phyloP scores from a whole-genome alignment of 192 early-diverging fungal species.

The Coemansia interrupta region DNA sequence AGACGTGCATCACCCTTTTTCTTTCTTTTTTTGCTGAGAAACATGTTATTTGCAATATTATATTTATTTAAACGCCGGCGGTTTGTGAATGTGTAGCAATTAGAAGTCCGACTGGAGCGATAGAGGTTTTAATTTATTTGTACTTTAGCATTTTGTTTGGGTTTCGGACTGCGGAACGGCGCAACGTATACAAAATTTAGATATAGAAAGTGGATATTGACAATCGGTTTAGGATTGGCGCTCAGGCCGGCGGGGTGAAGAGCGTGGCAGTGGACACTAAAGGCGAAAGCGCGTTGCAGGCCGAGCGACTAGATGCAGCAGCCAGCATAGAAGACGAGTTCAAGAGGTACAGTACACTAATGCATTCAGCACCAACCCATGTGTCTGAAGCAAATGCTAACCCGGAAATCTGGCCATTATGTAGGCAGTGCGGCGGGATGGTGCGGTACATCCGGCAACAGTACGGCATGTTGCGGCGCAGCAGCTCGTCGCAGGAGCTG shows the following conservation, averaged over 20 bases:
- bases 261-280: no score
- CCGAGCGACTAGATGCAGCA: no score
- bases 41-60: background rate
- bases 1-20: background rate
- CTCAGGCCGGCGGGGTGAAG: no score
- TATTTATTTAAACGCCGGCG: background rate
- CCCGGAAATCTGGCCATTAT: background rate
- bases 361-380: background rate
- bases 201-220: no score
- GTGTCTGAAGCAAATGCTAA: no score
- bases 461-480: slow-evolving; percentile 27
- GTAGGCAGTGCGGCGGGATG: slow-evolving; percentile 22
- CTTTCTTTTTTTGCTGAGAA: background rate
- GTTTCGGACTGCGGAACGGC: no score
- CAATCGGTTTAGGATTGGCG: no score
- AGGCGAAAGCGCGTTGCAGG: no score
- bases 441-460: slow-evolving; percentile 16
- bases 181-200: no score
- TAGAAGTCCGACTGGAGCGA: no score
- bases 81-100: background rate
- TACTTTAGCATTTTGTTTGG: no score
- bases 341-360: slow-evolving; percentile 10
- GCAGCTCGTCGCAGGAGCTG: slow-evolving; percentile 19
- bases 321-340: slow-evolving; percentile 8
- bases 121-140: background rate